A percentile compares a stretch with the other conserved stretches of the same genome.
phyloP scores from a whole-genome alignment of 345 rosid species.

The Durio zibethinus region DNA sequence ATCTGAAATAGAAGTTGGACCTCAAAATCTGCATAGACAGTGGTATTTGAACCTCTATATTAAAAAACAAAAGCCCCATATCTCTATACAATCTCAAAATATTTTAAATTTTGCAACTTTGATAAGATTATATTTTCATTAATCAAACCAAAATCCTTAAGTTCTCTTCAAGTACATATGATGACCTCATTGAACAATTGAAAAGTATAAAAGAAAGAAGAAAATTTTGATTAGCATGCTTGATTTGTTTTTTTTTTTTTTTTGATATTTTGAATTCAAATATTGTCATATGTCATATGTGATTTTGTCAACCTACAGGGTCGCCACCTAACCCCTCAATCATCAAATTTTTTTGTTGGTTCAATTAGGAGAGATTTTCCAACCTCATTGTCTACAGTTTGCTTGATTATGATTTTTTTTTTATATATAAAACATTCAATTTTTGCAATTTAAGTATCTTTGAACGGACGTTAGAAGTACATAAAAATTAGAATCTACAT shows the following conservation, averaged over 20 bases:
- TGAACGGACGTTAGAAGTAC: no score
- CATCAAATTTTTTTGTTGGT: not conserved
- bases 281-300: not conserved
- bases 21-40: no score
- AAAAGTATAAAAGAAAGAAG: not conserved
- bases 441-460: no score
- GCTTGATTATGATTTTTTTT: not conserved
- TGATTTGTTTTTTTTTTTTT: not conserved
- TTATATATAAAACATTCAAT: no score
- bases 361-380: constrained; percentile 2
- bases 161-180: not conserved
- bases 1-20: no score
- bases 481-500: no score
- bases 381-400: not conserved
- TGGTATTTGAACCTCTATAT: no score
- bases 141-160: not conserved
- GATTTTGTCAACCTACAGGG: not conserved
- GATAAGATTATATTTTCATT: not conserved
- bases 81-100: no score
- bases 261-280: not conserved
- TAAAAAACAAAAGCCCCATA: no score
- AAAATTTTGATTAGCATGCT: not conserved
- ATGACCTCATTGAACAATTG: no score
- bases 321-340: not conserved
- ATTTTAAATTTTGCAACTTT: no score